These are phyloP conservation scores for Aurantiochytrium sp. DNA, from an alignment of 108 stramenopile genomes.

Conservation along the genomic window DNA sequence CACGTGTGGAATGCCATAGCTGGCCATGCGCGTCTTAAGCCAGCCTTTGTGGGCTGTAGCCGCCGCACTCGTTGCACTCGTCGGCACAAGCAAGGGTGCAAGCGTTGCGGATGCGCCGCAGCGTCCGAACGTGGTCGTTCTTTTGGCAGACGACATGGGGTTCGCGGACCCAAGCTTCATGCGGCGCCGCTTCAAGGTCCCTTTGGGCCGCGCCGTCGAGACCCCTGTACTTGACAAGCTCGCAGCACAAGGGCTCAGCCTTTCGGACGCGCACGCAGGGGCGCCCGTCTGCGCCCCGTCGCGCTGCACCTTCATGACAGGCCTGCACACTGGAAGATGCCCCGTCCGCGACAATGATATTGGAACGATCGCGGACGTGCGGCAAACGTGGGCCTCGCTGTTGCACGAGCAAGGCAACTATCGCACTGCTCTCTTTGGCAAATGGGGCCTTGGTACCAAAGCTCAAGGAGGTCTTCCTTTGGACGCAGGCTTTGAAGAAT, in stretches of 20 bases:
- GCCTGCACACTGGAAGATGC: not conserved
- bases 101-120: too few species aligned
- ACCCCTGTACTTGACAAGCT: not conserved
- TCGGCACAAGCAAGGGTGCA: too few species aligned
- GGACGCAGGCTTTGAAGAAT: not conserved
- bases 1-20: too few species aligned
- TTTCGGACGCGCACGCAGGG: not conserved
- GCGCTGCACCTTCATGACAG: not conserved
- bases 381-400: not conserved
- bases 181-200: not conserved
- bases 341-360: not conserved
- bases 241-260: not conserved
- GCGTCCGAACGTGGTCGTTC: too few species aligned
- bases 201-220: not conserved
- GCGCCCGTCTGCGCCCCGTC: conserved; percentile 12
- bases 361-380: not conserved
- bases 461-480: not conserved
- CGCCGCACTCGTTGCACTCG: too few species aligned
- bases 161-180: not conserved
- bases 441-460: not conserved
- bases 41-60: too few species aligned
- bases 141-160: not conserved
- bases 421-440: not conserved
- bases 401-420: not conserved
- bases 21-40: too few species aligned